Conservation (phyloP, 768 basidiomycete species). For the Dendrothele bispora region DNA sequence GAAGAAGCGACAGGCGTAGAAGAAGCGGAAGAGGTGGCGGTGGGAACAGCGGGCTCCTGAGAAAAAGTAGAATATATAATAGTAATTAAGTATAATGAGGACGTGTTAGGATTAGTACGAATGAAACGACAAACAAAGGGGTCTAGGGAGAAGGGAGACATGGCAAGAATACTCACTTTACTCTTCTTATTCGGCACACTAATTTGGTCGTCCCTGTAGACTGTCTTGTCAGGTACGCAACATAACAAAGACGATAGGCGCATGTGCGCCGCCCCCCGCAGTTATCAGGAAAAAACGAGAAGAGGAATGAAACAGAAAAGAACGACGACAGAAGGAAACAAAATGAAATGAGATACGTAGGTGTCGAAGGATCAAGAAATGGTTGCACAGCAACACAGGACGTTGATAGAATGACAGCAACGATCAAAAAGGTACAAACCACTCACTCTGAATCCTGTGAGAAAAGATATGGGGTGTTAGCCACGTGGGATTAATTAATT, state of each 20-base stretch:
- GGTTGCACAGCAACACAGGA: not conserved
- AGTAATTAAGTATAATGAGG: not conserved
- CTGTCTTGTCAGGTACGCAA: conserved; percentile 58
- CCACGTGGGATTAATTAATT: not conserved
- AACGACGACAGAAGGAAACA: too few relatives aligned
- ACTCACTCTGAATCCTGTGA: conserved; percentile 8
- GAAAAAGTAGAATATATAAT: not conserved
- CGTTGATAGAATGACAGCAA: not conserved
- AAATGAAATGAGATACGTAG: too few relatives aligned
- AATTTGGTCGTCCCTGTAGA: conserved; percentile 49
- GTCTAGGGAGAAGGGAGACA: conserved; percentile 19
- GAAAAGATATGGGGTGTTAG: too few relatives aligned
- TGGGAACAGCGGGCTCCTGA: conserved; percentile 8
- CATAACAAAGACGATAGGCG: conserved; percentile 60
- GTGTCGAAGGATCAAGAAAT: not conserved
- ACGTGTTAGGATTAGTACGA: not conserved
- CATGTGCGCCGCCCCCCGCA: conserved; percentile 48
- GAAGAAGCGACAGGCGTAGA: conserved; percentile 18
- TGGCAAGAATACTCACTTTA: conserved; percentile 18
- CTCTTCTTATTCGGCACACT: conserved; percentile 27
- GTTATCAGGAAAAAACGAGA: conserved; percentile 10
- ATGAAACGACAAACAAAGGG: conserved; percentile 10
- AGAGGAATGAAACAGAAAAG: too few relatives aligned
- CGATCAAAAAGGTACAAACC: not conserved
- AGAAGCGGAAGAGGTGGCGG: not conserved